These are phyloP conservation scores for Diplodia scrobiculata DNA, from an alignment of 2,329 filamentous ascomycete species.

Conservation along the genomic window DNA sequence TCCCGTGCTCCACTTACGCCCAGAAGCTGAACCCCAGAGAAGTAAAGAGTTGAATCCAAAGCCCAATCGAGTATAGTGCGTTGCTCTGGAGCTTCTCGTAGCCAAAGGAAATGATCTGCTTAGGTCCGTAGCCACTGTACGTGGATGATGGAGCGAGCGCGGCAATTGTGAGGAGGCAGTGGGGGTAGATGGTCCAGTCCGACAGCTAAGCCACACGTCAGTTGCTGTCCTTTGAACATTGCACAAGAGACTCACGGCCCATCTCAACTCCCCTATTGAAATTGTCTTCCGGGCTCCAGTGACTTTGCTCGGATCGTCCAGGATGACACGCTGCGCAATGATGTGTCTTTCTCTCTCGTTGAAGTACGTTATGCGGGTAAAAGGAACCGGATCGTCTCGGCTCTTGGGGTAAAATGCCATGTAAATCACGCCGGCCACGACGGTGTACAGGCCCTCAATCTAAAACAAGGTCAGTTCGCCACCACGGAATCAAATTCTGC, in stretches of 20 bases:
- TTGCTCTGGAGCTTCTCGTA: constrained; percentile 38
- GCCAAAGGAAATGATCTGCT: constrained; percentile 37
- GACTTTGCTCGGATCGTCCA: constrained; percentile 39
- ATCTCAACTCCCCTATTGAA: constrained; percentile 38
- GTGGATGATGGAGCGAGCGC: constrained; percentile 40
- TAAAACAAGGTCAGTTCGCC: constrained; percentile 32
- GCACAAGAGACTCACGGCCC: constrained; percentile 30
- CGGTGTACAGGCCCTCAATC: constrained; percentile 40
- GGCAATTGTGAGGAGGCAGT: constrained; percentile 40
- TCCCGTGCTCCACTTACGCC: constrained; percentile 1
- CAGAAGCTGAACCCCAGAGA: constrained; percentile 29
- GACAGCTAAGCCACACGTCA: constrained; percentile 14
- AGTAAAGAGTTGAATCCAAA: constrained; percentile 37
- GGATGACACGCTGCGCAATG: constrained; percentile 35
- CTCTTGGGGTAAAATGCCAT: constrained; percentile 38
- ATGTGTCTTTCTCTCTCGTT: constrained; percentile 39
- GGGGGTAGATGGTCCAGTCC: constrained; percentile 40
- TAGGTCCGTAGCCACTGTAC: constrained; percentile 40
- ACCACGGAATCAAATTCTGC: constrained; percentile 33
- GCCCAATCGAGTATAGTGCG: constrained; percentile 40
- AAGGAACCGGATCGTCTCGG: constrained; percentile 37
- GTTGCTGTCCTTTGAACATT: not conserved
- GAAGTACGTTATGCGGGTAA: constrained; percentile 34
- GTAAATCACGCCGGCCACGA: constrained; percentile 41
- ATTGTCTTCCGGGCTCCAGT: constrained; percentile 38